phyloP scores from a whole-genome alignment of 106 monocot species.

The Ottelia alismoides region DNA sequence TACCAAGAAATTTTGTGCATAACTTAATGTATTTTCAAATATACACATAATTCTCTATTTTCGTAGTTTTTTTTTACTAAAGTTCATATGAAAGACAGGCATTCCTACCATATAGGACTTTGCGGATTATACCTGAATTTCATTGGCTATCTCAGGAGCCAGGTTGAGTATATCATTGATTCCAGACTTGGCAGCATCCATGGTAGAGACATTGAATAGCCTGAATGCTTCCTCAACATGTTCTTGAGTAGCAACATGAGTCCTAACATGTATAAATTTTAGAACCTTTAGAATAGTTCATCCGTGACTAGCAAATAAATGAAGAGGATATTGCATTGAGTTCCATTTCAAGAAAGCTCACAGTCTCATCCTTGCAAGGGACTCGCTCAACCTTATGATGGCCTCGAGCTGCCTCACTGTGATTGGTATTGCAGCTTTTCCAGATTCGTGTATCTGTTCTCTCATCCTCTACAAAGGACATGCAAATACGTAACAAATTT shows the following conservation, averaged over 20 bases:
- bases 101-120: no score
- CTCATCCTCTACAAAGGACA: conserved; percentile 67
- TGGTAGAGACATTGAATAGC: conserved; percentile 88
- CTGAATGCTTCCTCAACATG: conserved; percentile 94
- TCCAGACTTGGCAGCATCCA: conserved; percentile 95
- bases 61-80: no score
- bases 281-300: no score
- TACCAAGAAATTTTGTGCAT: no score
- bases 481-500: neutral
- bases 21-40: no score
- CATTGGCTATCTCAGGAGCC: conserved; percentile 91
- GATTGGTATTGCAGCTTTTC: conserved; percentile 78
- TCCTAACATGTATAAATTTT: conserved; percentile 26
- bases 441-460: conserved; percentile 83
- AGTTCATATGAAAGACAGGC: no score
- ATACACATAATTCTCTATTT: no score
- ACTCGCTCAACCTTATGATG: conserved; percentile 86
- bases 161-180: conserved; percentile 87
- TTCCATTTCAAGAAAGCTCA: conserved; percentile 17
- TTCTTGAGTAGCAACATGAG: conserved; percentile 78
- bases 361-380: conserved; percentile 95
- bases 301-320: no score
- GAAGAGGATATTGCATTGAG: no score
- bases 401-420: conserved; percentile 99
- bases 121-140: conserved; percentile 77